These are phyloP conservation scores for Boletellus emodensis DNA, from an alignment of 768 basidiomycete genomes.

Conservation along the genomic window DNA sequence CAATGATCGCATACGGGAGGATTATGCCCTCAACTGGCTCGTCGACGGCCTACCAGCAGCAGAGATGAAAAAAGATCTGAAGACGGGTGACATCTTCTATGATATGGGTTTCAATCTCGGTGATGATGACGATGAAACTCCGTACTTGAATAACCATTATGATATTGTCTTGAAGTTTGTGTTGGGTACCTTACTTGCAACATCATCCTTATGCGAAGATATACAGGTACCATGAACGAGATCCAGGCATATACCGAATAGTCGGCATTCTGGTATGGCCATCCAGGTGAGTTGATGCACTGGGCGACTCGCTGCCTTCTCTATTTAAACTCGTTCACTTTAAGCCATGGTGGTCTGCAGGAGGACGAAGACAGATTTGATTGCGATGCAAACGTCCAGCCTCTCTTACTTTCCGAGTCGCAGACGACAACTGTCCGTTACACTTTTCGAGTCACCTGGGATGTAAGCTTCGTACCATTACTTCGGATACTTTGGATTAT, in stretches of 20 bases:
- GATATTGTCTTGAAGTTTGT: slow-evolving; percentile 73
- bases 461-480: slow-evolving; percentile 43
- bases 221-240: slow-evolving; percentile 74
- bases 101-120: slow-evolving; percentile 96
- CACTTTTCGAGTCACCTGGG: slow-evolving; percentile 86
- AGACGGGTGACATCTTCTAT: slow-evolving; percentile 82
- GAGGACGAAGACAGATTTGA: slow-evolving; percentile 36
- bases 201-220: slow-evolving; percentile 8
- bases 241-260: slow-evolving; percentile 69
- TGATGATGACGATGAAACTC: slow-evolving; percentile 57
- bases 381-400: slow-evolving; percentile 47
- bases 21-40: slow-evolving; percentile 93
- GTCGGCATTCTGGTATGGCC: slow-evolving; percentile 94
- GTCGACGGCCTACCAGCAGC: slow-evolving; percentile 92
- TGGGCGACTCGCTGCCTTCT: background rate
- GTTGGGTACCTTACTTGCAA: background rate
- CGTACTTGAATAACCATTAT: slow-evolving; percentile 90
- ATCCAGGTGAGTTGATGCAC: slow-evolving; percentile 31
- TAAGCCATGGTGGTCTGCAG: slow-evolving; percentile 63
- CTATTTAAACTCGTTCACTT: slow-evolving; percentile 2
- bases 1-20: slow-evolving; percentile 86
- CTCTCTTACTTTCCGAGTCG: slow-evolving; percentile 61
- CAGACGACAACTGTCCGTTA: slow-evolving; percentile 65
- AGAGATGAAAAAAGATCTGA: slow-evolving; percentile 81
- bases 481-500: background rate